Percentiles rank a stretch among this genome's conserved stretches.
These are phyloP conservation scores for Paraurostyla sp. DNA, from an alignment of 73 alveolate genomes.

Conservation along the genomic window DNA sequence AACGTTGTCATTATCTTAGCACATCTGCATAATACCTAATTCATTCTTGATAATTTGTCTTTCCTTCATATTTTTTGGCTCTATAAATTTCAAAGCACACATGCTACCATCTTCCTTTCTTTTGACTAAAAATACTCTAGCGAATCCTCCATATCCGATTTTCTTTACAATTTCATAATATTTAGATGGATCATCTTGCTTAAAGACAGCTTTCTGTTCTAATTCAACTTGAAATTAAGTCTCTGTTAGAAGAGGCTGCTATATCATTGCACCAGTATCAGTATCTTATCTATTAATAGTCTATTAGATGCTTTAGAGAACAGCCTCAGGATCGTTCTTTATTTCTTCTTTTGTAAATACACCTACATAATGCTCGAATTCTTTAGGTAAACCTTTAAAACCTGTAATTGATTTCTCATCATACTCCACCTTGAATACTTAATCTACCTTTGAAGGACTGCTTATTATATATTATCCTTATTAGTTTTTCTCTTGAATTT, in stretches of 20 bases:
- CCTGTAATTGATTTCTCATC: conserved; percentile 30
- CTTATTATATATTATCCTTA: conserved; percentile 42
- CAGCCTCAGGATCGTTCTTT: conserved; percentile 35
- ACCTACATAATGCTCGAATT: conserved; percentile 7
- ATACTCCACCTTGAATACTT: conserved; percentile 40
- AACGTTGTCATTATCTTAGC: conserved; percentile 25
- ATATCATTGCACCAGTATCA: too few relatives aligned
- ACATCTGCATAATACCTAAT: conserved; percentile 59
- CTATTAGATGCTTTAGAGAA: background rate
- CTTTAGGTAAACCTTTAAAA: conserved; percentile 34
- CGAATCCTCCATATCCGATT: conserved; percentile 73
- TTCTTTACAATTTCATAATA: conserved; percentile 70
- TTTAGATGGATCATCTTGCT: conserved; percentile 63
- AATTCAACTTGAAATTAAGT: conserved; percentile 5
- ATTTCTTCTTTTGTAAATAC: conserved; percentile 33
- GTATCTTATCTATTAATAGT: conserved; percentile 12
- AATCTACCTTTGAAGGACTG: conserved; percentile 26
- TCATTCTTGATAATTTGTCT: conserved; percentile 53
- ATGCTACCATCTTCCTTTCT: conserved; percentile 38
- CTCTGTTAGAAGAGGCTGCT: conserved; percentile 41
- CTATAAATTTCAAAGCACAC: conserved; percentile 69
- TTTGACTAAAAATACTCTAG: conserved; percentile 61
- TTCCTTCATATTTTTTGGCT: conserved; percentile 50
- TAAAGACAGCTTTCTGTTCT: conserved; percentile 34
- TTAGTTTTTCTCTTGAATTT: background rate